Conservation (phyloP, 805 yeast genomes). For the Nakazawaea holstii region DNA sequence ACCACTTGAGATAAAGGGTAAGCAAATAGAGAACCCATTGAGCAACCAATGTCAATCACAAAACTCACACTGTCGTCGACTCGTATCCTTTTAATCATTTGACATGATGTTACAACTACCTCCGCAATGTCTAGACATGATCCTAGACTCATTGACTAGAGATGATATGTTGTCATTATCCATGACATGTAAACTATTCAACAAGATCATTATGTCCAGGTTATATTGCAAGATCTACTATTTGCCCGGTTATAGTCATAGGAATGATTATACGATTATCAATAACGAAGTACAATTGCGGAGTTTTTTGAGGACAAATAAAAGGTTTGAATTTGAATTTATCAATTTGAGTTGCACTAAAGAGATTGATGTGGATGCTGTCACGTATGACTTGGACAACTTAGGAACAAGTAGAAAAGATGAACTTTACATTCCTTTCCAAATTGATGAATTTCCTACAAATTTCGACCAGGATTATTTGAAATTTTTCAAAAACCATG, state of each 20-base stretch:
- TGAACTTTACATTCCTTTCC: constrained; percentile 3
- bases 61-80: neutral
- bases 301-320: neutral
- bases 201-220: neutral
- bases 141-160: neutral
- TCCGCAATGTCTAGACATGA: constrained; percentile 5
- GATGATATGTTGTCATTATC: constrained; percentile 1
- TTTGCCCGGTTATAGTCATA: constrained; percentile 2
- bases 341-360: constrained; percentile 1
- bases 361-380: neutral
- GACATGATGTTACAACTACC: constrained; percentile 7
- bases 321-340: constrained; percentile 1
- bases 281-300: neutral
- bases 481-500: neutral
- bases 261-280: neutral
- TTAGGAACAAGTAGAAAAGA: neutral
- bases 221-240: constrained; percentile 3
- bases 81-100: neutral
- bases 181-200: neutral
- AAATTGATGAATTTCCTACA: neutral
- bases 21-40: neutral
- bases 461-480: constrained; percentile 1
- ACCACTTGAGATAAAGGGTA: neutral
- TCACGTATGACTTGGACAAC: neutral
- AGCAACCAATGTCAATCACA: neutral